Base-by-base conservation (phyloP, 768 basidiomycete genomes). In the Rhizopogon vinicolor region DNA sequence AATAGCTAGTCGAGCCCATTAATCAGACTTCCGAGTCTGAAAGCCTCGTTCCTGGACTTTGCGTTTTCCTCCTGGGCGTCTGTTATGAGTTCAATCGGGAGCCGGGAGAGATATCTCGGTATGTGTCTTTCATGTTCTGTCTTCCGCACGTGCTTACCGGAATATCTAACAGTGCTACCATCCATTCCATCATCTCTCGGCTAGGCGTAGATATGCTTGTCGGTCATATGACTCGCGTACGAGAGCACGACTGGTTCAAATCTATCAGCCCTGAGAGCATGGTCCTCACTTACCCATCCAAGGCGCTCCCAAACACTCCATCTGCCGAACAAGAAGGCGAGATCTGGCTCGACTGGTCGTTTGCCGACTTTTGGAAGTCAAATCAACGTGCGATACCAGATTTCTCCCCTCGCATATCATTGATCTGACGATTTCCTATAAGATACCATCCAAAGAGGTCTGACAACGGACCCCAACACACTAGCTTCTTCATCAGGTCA, bases 351-450 rank as follows among this genome's bases (percentile, higher is more conserved):
- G 95, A 98, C 69, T 98, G 95, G 93, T 82, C 87, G 0, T 98
- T 98, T 71, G 85, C 97, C 6, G 97, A 99, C 70, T 99, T 98
- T 69, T 95, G 93, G 89, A 98, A 98, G 74, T 94, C 92, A 44
- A 95, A 96, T 65, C 97, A 94, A 65, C 92, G 96, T 96, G 63
- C 14, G 53, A 45, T 43, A 4, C 14, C 35, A n/a, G 31, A 16
- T 43, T 22, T 45, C 41, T 42, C 29, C 31, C 14, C 41, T 55
- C 14, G 31, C 10, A 44, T 10, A n/a, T 28, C 37, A 14, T 33
- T 37, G 16, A n/a, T 31, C 22, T 55, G 4, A 55, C 51, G 9
- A 46, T 3, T 49, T 58, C 18, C 5, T 42, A 14, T 2, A 62
- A 91, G 89, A 90, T 71, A 82, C 90, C 14, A 75, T 91, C 2